Percentiles rank a stretch among this genome's conserved stretches.
Evolutionary conservation across 139 green algal genomes (phyloP).

Genomic region (Coccomyxa sp.): DNA sequence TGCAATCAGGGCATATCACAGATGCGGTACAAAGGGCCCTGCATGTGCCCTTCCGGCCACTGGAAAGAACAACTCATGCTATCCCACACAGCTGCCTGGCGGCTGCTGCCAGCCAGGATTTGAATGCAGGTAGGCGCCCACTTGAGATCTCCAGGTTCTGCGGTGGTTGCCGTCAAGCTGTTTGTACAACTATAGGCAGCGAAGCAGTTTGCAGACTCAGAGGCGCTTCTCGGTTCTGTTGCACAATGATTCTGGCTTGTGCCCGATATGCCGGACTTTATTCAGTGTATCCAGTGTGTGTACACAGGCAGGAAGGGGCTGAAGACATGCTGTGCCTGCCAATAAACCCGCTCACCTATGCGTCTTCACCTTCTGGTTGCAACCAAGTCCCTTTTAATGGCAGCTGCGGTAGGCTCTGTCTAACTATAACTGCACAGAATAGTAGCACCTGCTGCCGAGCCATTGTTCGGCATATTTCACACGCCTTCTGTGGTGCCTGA

Average conservation of each 20-base stretch:
- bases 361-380: not conserved
- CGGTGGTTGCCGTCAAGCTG: not conserved
- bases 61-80: not conserved
- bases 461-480: no score
- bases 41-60: not conserved
- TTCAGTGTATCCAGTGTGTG: not conserved
- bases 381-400: not conserved
- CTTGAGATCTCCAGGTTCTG: not conserved
- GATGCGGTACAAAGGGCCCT: not conserved
- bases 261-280: not conserved
- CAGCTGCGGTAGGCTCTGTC: not conserved
- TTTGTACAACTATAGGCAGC: no score
- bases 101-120: not conserved
- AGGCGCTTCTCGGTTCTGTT: not conserved
- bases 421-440: no score
- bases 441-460: not conserved
- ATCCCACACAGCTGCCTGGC: not conserved
- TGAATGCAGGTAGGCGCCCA: not conserved
- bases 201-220: no score
- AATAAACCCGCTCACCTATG: not conserved
- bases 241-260: not conserved
- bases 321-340: no score
- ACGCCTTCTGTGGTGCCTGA: no score
- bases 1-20: not conserved
- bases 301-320: no score